Evolutionary conservation across 1,284 basidiomycete species (phyloP).

Genomic region (Polyporus tsugae): DNA sequence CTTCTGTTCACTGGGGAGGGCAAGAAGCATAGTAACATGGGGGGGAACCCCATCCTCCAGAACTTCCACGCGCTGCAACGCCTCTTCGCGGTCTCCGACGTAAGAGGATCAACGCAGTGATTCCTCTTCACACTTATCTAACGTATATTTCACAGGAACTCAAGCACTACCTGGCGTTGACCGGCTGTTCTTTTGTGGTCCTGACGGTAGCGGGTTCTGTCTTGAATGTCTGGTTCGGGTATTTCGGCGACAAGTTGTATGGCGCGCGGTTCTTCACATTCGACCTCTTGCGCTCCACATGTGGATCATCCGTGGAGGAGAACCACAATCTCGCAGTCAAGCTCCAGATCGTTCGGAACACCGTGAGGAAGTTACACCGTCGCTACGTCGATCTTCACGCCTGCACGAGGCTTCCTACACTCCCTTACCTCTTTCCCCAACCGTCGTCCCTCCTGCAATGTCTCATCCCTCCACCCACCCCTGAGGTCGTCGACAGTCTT

Average conservation of each 20-base stretch:
- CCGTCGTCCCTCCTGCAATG: neutral
- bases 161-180: fast-evolving
- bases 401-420: neutral
- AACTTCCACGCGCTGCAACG: neutral
- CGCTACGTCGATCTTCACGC: neutral
- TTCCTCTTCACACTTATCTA: neutral
- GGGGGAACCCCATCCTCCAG: neutral
- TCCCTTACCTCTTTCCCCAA: neutral
- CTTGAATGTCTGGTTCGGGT: neutral
- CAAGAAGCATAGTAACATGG: neutral
- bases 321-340: neutral
- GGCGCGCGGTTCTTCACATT: neutral
- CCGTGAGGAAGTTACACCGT: neutral
- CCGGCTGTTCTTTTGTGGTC: neutral
- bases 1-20: neutral
- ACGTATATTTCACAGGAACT: neutral
- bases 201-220: neutral
- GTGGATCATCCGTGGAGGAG: neutral
- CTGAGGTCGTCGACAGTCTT: neutral
- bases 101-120: neutral
- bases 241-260: neutral
- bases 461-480: neutral
- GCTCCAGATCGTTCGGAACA: neutral
- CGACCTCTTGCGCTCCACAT: neutral
- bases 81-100: neutral